These are phyloP conservation scores for Lipomyces orientalis DNA, from an alignment of 805 yeast species.

Conservation along the genomic window DNA sequence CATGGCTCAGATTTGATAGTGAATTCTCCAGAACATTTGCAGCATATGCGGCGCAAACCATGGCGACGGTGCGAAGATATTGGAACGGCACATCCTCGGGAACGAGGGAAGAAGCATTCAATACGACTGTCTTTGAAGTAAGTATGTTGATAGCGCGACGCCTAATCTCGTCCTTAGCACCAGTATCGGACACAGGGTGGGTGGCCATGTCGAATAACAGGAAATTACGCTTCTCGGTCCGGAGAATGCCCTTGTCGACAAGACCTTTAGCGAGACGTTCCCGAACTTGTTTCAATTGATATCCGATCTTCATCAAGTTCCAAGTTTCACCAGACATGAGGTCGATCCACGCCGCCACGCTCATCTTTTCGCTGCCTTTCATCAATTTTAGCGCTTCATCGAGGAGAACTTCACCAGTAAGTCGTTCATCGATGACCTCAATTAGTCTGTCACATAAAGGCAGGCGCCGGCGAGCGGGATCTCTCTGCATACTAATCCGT, in stretches of 20 bases:
- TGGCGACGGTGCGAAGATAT: conserved; percentile 75
- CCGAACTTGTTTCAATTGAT: conserved; percentile 95
- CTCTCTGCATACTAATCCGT: conserved; percentile 85
- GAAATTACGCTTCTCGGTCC: conserved; percentile 95
- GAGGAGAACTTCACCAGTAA: conserved; percentile 92
- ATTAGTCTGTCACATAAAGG: conserved; percentile 86
- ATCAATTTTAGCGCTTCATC: conserved; percentile 93
- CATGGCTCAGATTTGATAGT: conserved; percentile 71
- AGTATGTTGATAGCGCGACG: conserved; percentile 72
- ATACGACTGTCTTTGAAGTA: conserved; percentile 69
- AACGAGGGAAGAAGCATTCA: conserved; percentile 61
- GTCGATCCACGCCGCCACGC: conserved; percentile 92
- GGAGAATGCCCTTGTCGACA: conserved; percentile 93
- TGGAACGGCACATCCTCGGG: conserved; percentile 71
- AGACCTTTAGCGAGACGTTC: conserved; percentile 95
- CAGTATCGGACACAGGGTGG: conserved; percentile 89
- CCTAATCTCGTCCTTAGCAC: conserved; percentile 80
- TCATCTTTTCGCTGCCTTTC: conserved; percentile 79
- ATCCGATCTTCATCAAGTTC: conserved; percentile 92
- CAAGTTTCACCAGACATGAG: conserved; percentile 92
- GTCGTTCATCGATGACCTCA: conserved; percentile 81
- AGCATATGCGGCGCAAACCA: conserved; percentile 89
- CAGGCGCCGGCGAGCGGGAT: conserved; percentile 87
- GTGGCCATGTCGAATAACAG: conserved; percentile 98
- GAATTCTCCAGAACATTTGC: conserved; percentile 96